phyloP scores from a whole-genome alignment of 768 basidiomycete genomes.

The Tulasnella sp. region DNA sequence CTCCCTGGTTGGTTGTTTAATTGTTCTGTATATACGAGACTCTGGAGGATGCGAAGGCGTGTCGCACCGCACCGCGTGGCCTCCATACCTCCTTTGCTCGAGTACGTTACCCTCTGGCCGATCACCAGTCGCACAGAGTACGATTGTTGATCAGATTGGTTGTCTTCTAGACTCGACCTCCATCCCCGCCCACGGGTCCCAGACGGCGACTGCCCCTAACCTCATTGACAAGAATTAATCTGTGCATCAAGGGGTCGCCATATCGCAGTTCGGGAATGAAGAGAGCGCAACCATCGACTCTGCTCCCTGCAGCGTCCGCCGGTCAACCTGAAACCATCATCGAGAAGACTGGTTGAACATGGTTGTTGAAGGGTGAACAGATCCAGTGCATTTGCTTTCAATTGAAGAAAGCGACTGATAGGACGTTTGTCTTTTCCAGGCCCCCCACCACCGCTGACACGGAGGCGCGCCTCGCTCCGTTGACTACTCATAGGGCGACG shows the following conservation, averaged over 20 bases:
- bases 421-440: background rate
- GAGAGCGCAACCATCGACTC: too few species aligned
- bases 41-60: constrained; percentile 58
- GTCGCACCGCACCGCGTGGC: constrained; percentile 62
- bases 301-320: too few species aligned
- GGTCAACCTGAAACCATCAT: background rate
- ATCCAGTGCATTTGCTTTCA: background rate
- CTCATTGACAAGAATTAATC: constrained; percentile 9
- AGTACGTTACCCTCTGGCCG: constrained; percentile 31
- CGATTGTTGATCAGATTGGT: too few species aligned
- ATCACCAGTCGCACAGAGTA: too few species aligned
- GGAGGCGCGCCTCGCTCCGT: background rate
- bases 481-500: too few species aligned
- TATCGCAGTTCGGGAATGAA: background rate
- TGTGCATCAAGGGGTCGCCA: constrained; percentile 7
- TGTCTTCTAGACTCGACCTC: constrained; percentile 7
- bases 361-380: constrained; percentile 10
- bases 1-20: too few species aligned
- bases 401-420: background rate
- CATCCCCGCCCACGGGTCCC: background rate
- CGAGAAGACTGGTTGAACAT: background rate
- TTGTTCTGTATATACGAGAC: constrained; percentile 60
- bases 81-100: constrained; percentile 83
- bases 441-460: background rate
- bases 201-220: background rate